These are phyloP conservation scores for Scedosporium minutisporum DNA, from an alignment of 2,329 filamentous ascomycete genomes.

Conservation along the genomic window DNA sequence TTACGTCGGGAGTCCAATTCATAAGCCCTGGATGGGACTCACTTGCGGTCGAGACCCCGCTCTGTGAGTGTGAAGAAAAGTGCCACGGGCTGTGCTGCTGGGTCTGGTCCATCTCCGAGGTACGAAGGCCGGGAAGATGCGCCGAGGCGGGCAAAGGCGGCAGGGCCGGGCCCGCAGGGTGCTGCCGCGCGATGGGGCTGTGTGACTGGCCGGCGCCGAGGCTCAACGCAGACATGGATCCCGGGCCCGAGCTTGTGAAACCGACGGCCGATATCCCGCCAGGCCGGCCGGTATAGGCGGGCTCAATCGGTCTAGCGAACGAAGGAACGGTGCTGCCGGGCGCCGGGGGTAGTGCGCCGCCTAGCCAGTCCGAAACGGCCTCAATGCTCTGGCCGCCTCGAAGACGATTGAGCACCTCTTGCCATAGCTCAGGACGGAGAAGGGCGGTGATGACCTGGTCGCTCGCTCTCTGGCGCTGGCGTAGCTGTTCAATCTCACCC, in stretches of 20 bases:
- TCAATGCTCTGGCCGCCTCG: conserved; percentile 45
- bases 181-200: background rate
- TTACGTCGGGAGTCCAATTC: conserved; percentile 33
- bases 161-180: background rate
- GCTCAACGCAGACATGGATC: conserved; percentile 21
- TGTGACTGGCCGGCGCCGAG: conserved; percentile 11
- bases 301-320: conserved; percentile 15
- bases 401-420: conserved; percentile 43
- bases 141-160: background rate
- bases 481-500: conserved; percentile 48
- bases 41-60: conserved; percentile 34
- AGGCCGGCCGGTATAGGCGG: conserved; percentile 8
- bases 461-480: conserved; percentile 42
- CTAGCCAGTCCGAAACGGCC: conserved; percentile 46
- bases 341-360: conserved; percentile 18
- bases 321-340: conserved; percentile 19
- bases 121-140: background rate
- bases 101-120: conserved; percentile 11
- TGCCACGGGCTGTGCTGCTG: conserved; percentile 38
- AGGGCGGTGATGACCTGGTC: conserved; percentile 48
- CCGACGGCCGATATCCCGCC: conserved; percentile 14
- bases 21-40: conserved; percentile 36
- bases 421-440: conserved; percentile 37
- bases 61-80: conserved; percentile 28
- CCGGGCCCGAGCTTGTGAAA: conserved; percentile 19